These are phyloP conservation scores for Brassica napus DNA, from an alignment of 345 rosid species.

Conservation along the genomic window Da-Ae NC_063436.1:14222001-14222500, in stretches of 20 bases:
- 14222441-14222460: not conserved
- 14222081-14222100: conserved; percentile 25
- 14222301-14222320: not conserved
- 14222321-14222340: not conserved
- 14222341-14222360: not conserved
- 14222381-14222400: not conserved
- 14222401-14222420: conserved; percentile 42
- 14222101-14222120: conserved; percentile 19
- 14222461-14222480: not conserved
- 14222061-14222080: conserved; percentile 24
- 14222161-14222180: not conserved
- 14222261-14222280: not conserved
- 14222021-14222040: not conserved
- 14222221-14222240: conserved; percentile 37
- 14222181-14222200: not conserved
- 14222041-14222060: conserved; percentile 23
- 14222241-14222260: not conserved
- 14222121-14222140: conserved; percentile 20
- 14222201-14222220: not conserved
- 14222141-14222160: conserved; percentile 4
- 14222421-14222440: conserved; percentile 52
- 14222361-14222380: not conserved
- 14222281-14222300: conserved; percentile 10
- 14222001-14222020: no score
- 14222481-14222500: not conserved